These are phyloP conservation scores for Trichomonas tenax DNA, from an alignment of 208 protist genomes.

Conservation along the genomic window DNA sequence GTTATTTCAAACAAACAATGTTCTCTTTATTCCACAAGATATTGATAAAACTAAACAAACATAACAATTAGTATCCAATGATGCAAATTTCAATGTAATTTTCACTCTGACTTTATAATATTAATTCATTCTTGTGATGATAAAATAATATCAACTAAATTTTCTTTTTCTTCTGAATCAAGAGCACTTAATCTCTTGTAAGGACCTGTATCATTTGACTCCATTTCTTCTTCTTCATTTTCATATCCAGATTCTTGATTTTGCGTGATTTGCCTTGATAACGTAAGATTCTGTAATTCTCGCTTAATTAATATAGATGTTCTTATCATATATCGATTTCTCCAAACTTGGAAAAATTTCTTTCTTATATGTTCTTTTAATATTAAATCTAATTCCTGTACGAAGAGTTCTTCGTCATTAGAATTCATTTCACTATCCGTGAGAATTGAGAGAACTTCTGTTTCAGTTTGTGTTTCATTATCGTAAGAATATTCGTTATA, in stretches of 20 bases:
- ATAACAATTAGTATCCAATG: no score
- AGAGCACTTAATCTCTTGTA: not conserved
- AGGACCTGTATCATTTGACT: not conserved
- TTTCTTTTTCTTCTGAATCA: not conserved
- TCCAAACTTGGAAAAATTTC: not conserved
- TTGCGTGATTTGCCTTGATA: not conserved
- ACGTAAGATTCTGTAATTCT: not conserved
- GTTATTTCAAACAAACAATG: no score
- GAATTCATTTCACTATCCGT: not conserved
- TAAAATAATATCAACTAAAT: not conserved
- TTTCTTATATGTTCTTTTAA: not conserved
- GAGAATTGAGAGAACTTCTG: not conserved
- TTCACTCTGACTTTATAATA: not conserved
- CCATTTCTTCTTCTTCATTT: not conserved
- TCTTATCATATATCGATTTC: not conserved
- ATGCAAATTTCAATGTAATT: no score
- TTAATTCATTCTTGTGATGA: not conserved
- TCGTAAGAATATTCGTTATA: not conserved
- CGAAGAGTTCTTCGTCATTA: not conserved
- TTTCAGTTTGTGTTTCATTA: not conserved
- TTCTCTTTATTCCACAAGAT: no score
- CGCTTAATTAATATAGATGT: not conserved
- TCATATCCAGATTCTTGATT: not conserved
- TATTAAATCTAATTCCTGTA: not conserved
- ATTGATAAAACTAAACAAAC: no score